Conservation (phyloP, 139 green algal genomes). For the Closterium sp. region DNA sequence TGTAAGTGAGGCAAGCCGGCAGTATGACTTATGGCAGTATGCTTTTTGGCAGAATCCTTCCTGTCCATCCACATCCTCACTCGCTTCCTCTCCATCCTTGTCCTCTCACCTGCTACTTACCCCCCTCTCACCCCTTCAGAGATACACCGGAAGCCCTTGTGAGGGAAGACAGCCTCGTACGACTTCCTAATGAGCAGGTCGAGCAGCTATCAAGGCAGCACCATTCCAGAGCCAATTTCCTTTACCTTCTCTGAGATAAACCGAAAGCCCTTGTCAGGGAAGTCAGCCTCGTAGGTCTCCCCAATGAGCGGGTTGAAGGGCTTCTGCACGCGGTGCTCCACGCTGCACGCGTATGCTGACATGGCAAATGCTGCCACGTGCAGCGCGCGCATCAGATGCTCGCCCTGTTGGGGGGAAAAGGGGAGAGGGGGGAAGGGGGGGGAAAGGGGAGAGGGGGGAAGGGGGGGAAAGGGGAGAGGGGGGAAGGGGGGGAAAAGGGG, state of each 20-base stretch:
- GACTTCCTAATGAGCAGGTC: conserved; percentile 81
- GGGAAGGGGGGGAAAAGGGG: too few relatives aligned
- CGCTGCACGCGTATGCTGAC: conserved; percentile 55
- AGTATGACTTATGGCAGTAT: too few relatives aligned
- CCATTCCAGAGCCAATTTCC: too few relatives aligned
- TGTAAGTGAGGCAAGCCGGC: too few relatives aligned
- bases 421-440: too few relatives aligned
- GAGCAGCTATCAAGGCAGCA: too few relatives aligned
- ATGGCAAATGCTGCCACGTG: conserved; percentile 80
- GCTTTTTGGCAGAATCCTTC: too few relatives aligned
- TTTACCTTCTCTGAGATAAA: conserved; percentile 54
- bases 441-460: too few relatives aligned
- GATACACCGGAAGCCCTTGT: conserved; percentile 58
- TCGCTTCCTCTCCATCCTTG: too few relatives aligned
- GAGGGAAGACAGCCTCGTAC: conserved; percentile 64
- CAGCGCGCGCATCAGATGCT: conserved; percentile 57
- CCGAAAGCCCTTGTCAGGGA: conserved; percentile 58
- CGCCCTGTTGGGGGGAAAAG: conserved; percentile 13
- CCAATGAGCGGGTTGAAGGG: conserved; percentile 74
- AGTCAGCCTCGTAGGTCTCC: conserved; percentile 73
- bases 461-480: too few relatives aligned
- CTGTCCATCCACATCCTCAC: too few relatives aligned
- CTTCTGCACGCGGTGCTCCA: conserved; percentile 42
- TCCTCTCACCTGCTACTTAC: too few relatives aligned
- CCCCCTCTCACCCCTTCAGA: conserved; percentile 42